Percentiles rank a stretch among this genome's conserved stretches.
phyloP scores from a whole-genome alignment of 768 basidiomycete species.

The Auriscalpium vulgare region DNA sequence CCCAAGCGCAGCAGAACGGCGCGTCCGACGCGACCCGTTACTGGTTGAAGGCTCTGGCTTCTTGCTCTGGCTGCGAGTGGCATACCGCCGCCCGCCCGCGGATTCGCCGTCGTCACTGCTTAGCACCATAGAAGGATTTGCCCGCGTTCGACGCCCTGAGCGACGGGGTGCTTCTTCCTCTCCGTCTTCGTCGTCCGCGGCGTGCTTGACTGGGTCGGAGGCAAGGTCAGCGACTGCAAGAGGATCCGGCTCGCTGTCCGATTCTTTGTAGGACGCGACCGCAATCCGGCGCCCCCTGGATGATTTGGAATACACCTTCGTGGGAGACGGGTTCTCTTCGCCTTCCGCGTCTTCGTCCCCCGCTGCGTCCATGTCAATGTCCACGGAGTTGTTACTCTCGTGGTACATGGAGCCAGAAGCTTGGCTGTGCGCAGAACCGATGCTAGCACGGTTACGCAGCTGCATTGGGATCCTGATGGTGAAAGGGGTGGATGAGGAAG shows the following conservation, averaged over 20 bases:
- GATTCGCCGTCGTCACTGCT: slow-evolving; percentile 38
- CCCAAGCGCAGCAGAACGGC: slow-evolving; percentile 21
- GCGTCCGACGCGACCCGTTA: slow-evolving; percentile 19
- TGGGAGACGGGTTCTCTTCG: slow-evolving; percentile 8
- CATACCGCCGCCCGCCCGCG: slow-evolving; percentile 23
- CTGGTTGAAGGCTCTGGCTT: slow-evolving; percentile 19
- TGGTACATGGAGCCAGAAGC: slow-evolving; percentile 29
- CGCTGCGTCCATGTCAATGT: slow-evolving; percentile 20
- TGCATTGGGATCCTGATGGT: slow-evolving; percentile 16
- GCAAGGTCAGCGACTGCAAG: slow-evolving; percentile 2
- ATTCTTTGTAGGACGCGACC: slow-evolving; percentile 23
- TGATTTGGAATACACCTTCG: slow-evolving; percentile 12
- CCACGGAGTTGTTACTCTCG: slow-evolving; percentile 24
- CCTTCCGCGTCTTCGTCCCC: slow-evolving; percentile 17
- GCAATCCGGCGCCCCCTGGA: slow-evolving; percentile 21
- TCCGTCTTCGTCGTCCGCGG: slow-evolving; percentile 16
- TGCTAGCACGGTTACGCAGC: slow-evolving; percentile 12
- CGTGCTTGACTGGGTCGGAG: slow-evolving; percentile 3
- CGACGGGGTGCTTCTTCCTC: slow-evolving; percentile 20
- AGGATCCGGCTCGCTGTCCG: slow-evolving; percentile 16
- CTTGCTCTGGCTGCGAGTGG: slow-evolving; percentile 34
- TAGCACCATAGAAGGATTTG: slow-evolving; percentile 26
- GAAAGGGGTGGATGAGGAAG: neutral
- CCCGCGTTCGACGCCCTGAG: slow-evolving; percentile 3
- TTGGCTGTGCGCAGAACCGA: slow-evolving; percentile 14